Percentiles rank a stretch among this genome's conserved stretches.
Conservation (phyloP, 2,329 filamentous ascomycete species). For the Epichloe sp. region DNA sequence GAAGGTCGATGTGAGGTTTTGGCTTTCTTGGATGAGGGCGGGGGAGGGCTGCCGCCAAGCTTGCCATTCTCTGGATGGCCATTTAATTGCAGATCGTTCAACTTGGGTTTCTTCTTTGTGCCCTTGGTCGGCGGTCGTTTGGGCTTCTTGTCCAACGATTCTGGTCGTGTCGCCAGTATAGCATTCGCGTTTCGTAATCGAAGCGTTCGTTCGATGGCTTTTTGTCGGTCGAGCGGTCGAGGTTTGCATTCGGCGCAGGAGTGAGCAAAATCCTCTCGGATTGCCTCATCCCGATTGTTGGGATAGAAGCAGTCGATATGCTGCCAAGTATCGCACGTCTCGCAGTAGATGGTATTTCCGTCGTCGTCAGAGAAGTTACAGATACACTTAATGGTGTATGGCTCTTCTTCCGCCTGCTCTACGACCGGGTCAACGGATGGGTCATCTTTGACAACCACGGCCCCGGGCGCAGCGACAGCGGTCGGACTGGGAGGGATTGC, state of each 20-base stretch:
- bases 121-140: conserved; percentile 67
- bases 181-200: conserved; percentile 35
- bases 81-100: conserved; percentile 46
- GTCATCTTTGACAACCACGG: conserved; percentile 26
- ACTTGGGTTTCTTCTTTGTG: conserved; percentile 80
- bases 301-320: conserved; percentile 95
- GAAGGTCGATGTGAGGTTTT: conserved; percentile 74
- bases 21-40: conserved; percentile 58
- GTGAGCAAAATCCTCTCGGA: conserved; percentile 62
- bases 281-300: conserved; percentile 55
- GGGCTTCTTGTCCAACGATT: conserved; percentile 52
- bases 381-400: conserved; percentile 95
- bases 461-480: conserved; percentile 23
- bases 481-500: conserved; percentile 42
- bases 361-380: conserved; percentile 91
- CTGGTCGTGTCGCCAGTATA: conserved; percentile 17
- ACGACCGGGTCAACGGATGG: conserved; percentile 25
- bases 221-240: conserved; percentile 56
- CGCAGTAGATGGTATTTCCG: conserved; percentile 94
- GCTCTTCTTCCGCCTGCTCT: conserved; percentile 55
- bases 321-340: conserved; percentile 93
- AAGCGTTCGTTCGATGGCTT: conserved; percentile 60
- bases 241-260: conserved; percentile 84
- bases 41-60: conserved; percentile 28
- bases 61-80: conserved; percentile 43